Base-by-base conservation (phyloP, 2,329 filamentous ascomycete genomes). In the Trichoderma atrobrunneum region DNA sequence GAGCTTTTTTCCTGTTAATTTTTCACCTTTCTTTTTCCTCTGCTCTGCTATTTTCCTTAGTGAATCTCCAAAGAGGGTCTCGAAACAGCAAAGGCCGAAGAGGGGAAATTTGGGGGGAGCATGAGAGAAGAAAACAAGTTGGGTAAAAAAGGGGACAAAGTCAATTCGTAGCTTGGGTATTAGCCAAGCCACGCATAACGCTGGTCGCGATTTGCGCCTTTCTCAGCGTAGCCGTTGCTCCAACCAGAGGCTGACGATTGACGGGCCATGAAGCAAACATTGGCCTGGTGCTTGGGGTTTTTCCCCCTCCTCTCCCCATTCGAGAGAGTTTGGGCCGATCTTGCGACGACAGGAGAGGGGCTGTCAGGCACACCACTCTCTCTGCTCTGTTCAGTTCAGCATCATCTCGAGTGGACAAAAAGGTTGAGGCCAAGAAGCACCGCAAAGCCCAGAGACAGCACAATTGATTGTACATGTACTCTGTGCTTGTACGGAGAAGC, bases 251-350 rank as follows among this genome's bases (percentile, higher is more conserved):
- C 54, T 43, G 63, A 57, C 36, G 32, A 59, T 59, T 56, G 51
- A 71, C 48, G 34, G 30, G 36, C 32, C 48, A 64, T 51, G 48
- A 57, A 71, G 48, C 34, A 71, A 71, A 64, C 59, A 57, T 57
- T 65, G 60, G 60, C 57, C 63, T 56, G 61, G 10, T 57, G 51
- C 43, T 61, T 36, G 30, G 18, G 7, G 39, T 7, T 8, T 24
- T 70, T 54, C 1, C 36, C 57, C 54, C 36, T 59, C 54, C 56
- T 61, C 66, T 26, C 64, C 64, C 32, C 59, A n/a, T 60, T 21
- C 21, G 65, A 68, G 68, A 70, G 68, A 64, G 60, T 70, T 64
- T 57, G 32, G 60, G 59, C 60, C 68, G 68, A 70, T 70, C 68
- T 64, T 56, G 59, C 68, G 24, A 64, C 68, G 26, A 64, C 21